A percentile compares a stretch with the other conserved stretches of the same genome.
phyloP scores from a whole-genome alignment of 1,284 basidiomycete species.

The Ceratobasidium sp. region DNA sequence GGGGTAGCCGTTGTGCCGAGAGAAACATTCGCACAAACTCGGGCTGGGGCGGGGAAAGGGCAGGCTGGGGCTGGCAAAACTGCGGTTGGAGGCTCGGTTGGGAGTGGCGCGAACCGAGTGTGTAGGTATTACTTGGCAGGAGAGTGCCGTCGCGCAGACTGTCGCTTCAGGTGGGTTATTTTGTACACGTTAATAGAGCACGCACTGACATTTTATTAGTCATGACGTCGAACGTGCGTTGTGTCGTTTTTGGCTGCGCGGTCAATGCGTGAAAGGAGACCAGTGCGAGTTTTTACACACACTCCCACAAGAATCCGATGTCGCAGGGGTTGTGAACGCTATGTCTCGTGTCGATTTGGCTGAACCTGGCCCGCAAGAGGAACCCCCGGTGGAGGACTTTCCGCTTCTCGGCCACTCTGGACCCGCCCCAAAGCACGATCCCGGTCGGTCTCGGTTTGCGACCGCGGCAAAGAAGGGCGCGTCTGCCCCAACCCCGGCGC shows the following conservation, averaged over 20 bases:
- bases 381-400: constrained; percentile 79
- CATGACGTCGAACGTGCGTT: constrained; percentile 91
- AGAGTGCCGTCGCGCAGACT: constrained; percentile 94
- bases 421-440: constrained; percentile 59
- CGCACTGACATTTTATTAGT: constrained; percentile 54
- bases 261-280: constrained; percentile 93
- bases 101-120: constrained; percentile 57
- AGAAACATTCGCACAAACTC: constrained; percentile 44
- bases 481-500: constrained; percentile 9
- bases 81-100: not conserved
- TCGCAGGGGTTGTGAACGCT: constrained; percentile 69
- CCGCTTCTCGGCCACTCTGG: constrained; percentile 63
- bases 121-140: constrained; percentile 97
- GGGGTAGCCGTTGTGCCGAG: constrained; percentile 46
- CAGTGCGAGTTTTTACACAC: constrained; percentile 90
- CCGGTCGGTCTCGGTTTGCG: constrained; percentile 82
- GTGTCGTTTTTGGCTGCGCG: constrained; percentile 97
- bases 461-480: constrained; percentile 74
- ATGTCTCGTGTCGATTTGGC: constrained; percentile 72
- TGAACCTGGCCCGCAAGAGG: constrained; percentile 52
- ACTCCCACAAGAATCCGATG: constrained; percentile 77
- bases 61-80: constrained; percentile 8
- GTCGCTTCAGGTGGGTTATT: constrained; percentile 84
- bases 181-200: not conserved
- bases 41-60: constrained; percentile 16